Evolutionary conservation across 495 filamentous ascomycete species (phyloP), one percentile per base, ranked within the genome.

Genomic region (Neurospora sp.): DNA sequence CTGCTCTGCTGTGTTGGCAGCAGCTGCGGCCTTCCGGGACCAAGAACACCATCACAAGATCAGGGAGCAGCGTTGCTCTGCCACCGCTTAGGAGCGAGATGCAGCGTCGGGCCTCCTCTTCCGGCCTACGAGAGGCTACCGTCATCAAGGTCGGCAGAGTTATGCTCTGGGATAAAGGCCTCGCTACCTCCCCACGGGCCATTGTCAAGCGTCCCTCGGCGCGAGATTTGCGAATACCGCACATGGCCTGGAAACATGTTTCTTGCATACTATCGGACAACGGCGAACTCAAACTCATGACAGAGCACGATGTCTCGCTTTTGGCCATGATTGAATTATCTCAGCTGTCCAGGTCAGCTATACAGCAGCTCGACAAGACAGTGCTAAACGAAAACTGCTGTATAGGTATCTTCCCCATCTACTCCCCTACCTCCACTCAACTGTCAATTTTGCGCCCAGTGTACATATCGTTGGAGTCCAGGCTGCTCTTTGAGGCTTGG

Each of bases 91-190:
- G 76, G 40, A 73, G 89, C 86, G 82, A 94, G 89, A 79, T 92
- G 88, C 81, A 90, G 88, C 91, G 89, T 86, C 75, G 94, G 87
- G 79, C 87, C 84, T 77, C 91, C 86, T 81, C 87, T 75, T 73
- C 81, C 69, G 73, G 78, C 61, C 84, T 87, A 16, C 94, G 91
- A 76, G 92, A 94, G 71, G 88, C 90, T 14, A 89, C 94, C 42
- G 97, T 98, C 73, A 99, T 98, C 82, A 99, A 99, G 79, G 93
- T 98, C 70, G 96, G 94, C 48, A 97, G 94, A 78, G 91, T 98
- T 84, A 88, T 94, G 74, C 87, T 94, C 40, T 98, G 94, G 94
- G 91, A 97, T 78, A 91, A 87, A 75, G 87, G 86, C 22, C 80
- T 81, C 3, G 87, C 84, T 76, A 85, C 81, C 72, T 87, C 82